Base-by-base conservation (phyloP, 106 monocot species). In the Dendrobium catenatum region DNA sequence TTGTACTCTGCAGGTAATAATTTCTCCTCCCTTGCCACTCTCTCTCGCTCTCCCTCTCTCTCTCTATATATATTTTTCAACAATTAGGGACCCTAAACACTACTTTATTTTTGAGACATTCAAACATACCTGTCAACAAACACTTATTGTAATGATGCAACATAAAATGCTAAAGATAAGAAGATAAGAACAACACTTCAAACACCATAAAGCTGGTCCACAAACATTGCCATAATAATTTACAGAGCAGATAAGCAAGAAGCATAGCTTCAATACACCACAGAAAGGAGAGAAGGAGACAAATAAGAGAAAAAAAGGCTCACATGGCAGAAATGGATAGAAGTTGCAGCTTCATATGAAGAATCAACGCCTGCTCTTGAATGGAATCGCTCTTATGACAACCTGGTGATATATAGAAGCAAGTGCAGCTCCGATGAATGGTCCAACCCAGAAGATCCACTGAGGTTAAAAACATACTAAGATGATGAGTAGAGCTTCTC, bases 381-480 rank as follows among this genome's bases (percentile, higher is more conserved):
- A 84, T 42, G 84, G 84, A 42, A 79, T 79, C 0, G 84, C 84
- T 16, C 84, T 68, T 55, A 84, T 84, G 24, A 84, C 79, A 20
- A 84, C 46, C 75, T 79, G 79, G 48, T 84, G 84, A 20, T 84
- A 84, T 0, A 84, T 29, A 0, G 84, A 59, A 48, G 84, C 84
- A 22, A 84, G 84, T 18, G 79, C 79, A 48, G 84, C 84, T 49
- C 84, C 84, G 40, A 84, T 84, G 75, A 84, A 84, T 6, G 85
- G 85, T 55, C 85, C 85, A 48, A 84, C 84, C 84, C 84, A 84
- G 67, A 84, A 84, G 27, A 85, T 85, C 85, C 85, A 85, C 85
- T 85, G 85, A 55, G 2, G 22, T 68, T 31, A 10, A 70, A 37
- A 16, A 37, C 10, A 15, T 13, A 11, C 1, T 13, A 11, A 51